Evolutionary conservation across 805 yeast species (phyloP).

Genomic region (Wickerhamiella occidentalis): DNA sequence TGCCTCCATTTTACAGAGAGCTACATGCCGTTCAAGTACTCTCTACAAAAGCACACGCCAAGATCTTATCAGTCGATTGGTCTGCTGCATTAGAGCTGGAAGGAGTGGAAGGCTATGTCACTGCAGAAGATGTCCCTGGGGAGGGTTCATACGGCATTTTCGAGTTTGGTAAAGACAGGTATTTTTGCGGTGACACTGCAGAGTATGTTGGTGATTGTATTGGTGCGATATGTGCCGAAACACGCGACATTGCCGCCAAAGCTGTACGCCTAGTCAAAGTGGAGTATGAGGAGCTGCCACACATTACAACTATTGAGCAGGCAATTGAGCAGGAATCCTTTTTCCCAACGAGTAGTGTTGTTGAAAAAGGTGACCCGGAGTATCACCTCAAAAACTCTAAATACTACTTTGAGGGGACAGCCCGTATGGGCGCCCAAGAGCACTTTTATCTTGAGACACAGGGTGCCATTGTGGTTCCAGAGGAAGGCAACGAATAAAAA

Average conservation of each 20-base stretch:
- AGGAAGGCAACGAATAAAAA: constrained; percentile 37
- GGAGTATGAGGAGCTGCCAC: constrained; percentile 32
- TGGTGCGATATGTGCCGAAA: constrained; percentile 33
- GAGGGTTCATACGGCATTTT: constrained; percentile 34
- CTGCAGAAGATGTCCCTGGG: constrained; percentile 31
- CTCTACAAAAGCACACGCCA: constrained; percentile 35
- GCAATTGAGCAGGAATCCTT: constrained; percentile 34
- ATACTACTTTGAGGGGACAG: constrained; percentile 30
- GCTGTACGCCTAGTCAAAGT: constrained; percentile 35
- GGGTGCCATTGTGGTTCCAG: constrained; percentile 34
- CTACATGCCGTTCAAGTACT: constrained; percentile 35
- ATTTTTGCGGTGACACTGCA: constrained; percentile 34
- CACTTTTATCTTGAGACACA: constrained; percentile 40
- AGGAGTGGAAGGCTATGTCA: constrained; percentile 35
- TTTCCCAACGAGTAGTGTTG: constrained; percentile 29
- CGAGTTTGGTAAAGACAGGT: constrained; percentile 33
- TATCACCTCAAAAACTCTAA: constrained; percentile 28
- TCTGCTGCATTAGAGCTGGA: constrained; percentile 31
- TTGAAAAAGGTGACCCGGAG: constrained; percentile 33
- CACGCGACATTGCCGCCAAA: constrained; percentile 32
- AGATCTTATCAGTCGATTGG: constrained; percentile 32
- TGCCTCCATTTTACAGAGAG: constrained; percentile 34
- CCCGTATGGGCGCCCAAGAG: constrained; percentile 38
- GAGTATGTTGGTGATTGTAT: constrained; percentile 35
- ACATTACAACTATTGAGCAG: constrained; percentile 34